Evolutionary conservation across 2,329 filamentous ascomycete species (phyloP).

Genomic region (Aureobasidium pullulans): DNA sequence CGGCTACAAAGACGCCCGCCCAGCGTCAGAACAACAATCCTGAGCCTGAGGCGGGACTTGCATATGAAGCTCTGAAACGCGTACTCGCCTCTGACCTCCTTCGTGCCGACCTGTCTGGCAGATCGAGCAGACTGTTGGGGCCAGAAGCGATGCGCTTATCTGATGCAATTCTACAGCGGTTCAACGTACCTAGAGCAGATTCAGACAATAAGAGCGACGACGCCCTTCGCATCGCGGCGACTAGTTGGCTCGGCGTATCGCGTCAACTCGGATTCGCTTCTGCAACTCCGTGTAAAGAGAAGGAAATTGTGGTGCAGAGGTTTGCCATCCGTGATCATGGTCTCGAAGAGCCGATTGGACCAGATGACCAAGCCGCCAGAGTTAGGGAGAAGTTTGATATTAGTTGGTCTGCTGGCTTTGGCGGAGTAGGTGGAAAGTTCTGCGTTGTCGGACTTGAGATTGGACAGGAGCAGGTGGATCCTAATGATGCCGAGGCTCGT

Average conservation of each 20-base stretch:
- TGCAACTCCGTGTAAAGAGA: slow-evolving; percentile 24
- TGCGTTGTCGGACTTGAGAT: slow-evolving; percentile 32
- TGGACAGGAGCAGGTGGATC: slow-evolving; percentile 12
- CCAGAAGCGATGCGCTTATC: slow-evolving; percentile 42
- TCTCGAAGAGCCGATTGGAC: slow-evolving; percentile 25
- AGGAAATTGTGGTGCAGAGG: slow-evolving; percentile 34
- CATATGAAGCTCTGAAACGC: slow-evolving; percentile 37
- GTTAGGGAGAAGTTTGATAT: slow-evolving; percentile 38
- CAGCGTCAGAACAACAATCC: not conserved
- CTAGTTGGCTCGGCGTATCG: slow-evolving; percentile 34
- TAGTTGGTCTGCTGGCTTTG: slow-evolving; percentile 35
- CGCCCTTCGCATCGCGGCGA: slow-evolving; percentile 33
- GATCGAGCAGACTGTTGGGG: slow-evolving; percentile 31
- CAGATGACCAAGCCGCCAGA: slow-evolving; percentile 28
- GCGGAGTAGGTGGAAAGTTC: slow-evolving; percentile 36
- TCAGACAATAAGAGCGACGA: slow-evolving; percentile 29
- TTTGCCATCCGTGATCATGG: slow-evolving; percentile 21
- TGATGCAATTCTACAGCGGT: slow-evolving; percentile 33
- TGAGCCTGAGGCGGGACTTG: slow-evolving; percentile 20
- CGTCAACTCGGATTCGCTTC: slow-evolving; percentile 30
- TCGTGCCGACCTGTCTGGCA: slow-evolving; percentile 37
- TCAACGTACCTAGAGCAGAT: slow-evolving; percentile 29
- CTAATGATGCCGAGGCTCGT: slow-evolving; percentile 17
- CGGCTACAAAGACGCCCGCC: not conserved
- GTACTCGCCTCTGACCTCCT: slow-evolving; percentile 40